A percentile compares a stretch with the other conserved stretches of the same genome.
These are phyloP conservation scores for Phytophthora boehmeriae DNA, from an alignment of 352 stramenopile species.

Conservation along the genomic window DNA sequence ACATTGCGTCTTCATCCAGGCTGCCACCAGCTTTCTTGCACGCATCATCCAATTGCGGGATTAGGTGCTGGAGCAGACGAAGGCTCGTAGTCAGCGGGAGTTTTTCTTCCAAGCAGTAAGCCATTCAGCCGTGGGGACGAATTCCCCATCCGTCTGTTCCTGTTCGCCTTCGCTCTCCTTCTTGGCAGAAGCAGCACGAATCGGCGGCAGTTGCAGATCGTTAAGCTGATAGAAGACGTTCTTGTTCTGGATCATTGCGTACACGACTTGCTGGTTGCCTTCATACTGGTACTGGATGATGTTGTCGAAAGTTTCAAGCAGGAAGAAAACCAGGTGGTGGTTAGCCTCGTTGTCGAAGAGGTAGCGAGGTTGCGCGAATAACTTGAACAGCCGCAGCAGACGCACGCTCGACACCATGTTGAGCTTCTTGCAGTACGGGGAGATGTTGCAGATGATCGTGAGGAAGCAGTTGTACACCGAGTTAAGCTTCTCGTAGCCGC, in stretches of 20 bases:
- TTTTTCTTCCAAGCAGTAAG: conserved; percentile 93
- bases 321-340: conserved; percentile 94
- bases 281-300: conserved; percentile 99
- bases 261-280: conserved; percentile 98
- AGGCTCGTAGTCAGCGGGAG: conserved; percentile 96
- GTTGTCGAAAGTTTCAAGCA: conserved; percentile 99
- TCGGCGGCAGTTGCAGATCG: conserved; percentile 87
- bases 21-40: conserved; percentile 82
- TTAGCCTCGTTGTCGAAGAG: conserved; percentile 97
- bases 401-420: conserved; percentile 96
- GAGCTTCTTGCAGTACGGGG: conserved; percentile 97
- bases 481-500: conserved; percentile 96
- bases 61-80: conserved; percentile 94
- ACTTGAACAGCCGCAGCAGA: conserved; percentile 97
- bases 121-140: conserved; percentile 94
- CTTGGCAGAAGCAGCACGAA: conserved; percentile 52
- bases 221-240: conserved; percentile 93
- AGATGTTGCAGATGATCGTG: conserved; percentile 99
- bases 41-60: conserved; percentile 86
- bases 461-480: conserved; percentile 99
- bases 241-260: conserved; percentile 98
- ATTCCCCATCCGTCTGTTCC: conserved; percentile 47
- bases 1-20: conserved; percentile 95
- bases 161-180: conserved; percentile 24
- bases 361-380: conserved; percentile 94